These are phyloP conservation scores for Artemisia tridentata DNA, from an alignment of 129 eudicot genomes.

Conservation along the genomic window DNA sequence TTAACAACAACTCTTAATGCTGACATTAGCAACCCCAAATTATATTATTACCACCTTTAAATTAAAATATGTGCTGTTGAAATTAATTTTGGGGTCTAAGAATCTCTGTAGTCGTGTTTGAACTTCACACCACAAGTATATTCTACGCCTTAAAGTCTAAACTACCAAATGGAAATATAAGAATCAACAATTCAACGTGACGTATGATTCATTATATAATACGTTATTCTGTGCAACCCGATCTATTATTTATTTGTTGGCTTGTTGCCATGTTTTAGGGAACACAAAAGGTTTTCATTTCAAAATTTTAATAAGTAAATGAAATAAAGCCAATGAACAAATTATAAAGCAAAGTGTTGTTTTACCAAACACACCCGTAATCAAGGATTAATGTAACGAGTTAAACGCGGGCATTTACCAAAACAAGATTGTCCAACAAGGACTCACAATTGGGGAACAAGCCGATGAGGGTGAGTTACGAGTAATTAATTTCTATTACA, in stretches of 20 bases:
- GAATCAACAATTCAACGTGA: constrained; percentile 1
- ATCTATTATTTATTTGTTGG: neutral
- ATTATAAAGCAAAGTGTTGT: no score
- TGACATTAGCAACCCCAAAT: no score
- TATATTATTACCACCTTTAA: constrained; percentile 4
- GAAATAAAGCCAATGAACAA: no score
- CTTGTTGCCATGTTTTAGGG: constrained; percentile 1
- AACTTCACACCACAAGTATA: neutral
- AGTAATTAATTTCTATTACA: no score
- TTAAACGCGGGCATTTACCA: no score
- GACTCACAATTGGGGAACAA: no score
- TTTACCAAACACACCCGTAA: no score
- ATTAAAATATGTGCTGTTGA: neutral
- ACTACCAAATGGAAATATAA: neutral
- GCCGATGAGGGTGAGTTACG: no score
- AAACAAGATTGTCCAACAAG: no score
- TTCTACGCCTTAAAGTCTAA: constrained; percentile 6
- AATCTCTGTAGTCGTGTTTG: constrained; percentile 19
- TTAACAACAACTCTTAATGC: no score
- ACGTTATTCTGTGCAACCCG: constrained; percentile 1
- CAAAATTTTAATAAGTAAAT: neutral
- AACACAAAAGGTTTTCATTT: constrained; percentile 4
- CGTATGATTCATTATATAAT: constrained; percentile 11
- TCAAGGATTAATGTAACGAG: neutral
- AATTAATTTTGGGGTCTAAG: neutral